These are phyloP conservation scores for Rhododendron ovatum DNA, from an alignment of 148 eudicot genomes.

Conservation along the genomic window DNA sequence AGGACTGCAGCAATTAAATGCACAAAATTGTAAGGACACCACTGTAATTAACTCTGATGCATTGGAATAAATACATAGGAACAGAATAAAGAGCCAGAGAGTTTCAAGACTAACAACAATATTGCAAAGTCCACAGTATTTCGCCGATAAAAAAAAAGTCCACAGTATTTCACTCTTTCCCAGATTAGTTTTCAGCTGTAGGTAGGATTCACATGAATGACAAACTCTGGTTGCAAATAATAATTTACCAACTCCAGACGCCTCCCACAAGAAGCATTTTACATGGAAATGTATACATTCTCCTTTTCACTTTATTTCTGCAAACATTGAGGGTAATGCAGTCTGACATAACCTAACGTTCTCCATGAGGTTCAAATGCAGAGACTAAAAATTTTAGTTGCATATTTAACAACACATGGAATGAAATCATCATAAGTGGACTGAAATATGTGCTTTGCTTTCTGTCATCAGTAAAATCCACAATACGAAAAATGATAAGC, in stretches of 20 bases:
- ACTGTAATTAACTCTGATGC: background rate
- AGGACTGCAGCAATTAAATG: conserved; percentile 49
- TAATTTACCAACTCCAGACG: background rate
- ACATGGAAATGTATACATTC: background rate
- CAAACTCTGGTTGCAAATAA: background rate
- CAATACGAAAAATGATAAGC: background rate
- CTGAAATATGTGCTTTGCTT: background rate
- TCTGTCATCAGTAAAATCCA: background rate
- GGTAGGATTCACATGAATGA: background rate
- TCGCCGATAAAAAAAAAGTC: too few relatives aligned
- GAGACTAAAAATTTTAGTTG: background rate
- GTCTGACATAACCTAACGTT: background rate
- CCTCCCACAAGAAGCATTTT: background rate
- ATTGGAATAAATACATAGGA: background rate
- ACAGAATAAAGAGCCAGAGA: background rate
- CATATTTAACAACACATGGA: background rate
- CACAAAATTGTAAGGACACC: background rate
- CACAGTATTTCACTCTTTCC: background rate
- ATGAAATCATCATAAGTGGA: background rate
- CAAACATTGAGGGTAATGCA: background rate
- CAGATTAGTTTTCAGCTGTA: background rate
- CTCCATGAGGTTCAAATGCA: background rate
- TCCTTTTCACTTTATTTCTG: background rate
- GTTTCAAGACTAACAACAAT: background rate
- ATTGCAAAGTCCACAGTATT: background rate